Evolutionary conservation across 1,284 basidiomycete species (phyloP), one percentile per base, ranked within the genome.

Genomic region (Sporisorium scitamineum): DNA sequence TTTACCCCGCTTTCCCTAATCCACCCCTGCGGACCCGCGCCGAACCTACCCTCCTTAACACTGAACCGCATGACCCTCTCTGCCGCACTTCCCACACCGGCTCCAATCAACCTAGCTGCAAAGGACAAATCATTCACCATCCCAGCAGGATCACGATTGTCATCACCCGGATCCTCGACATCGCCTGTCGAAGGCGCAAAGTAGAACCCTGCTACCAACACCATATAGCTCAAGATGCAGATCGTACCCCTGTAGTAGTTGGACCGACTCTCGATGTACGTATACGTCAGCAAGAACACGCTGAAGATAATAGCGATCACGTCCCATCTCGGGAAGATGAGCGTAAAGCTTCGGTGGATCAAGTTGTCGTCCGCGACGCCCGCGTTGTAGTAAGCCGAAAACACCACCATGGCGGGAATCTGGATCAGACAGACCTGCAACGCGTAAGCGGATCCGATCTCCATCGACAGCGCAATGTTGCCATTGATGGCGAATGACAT

Each of bases 311-410:
- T 94, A 31, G 92, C 92, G 76, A 99, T 92, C 52, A 97, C 94
- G 85, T 99, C 97, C 96, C 97, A 99, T 80, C 95, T 90, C 1
- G 97, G 97, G 90, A 99, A 98, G 76, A 99, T 95, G 62, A 99
- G 72, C 8, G 79, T 84, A 52, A 84, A 84, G 29, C 72, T 70
- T 13, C 71, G 51, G 41, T 82, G 80, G 18, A 78, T 67, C 5
- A 78, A 53, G 32, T 72, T 59, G 47, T 61, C 73, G 29, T 67
- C 64, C 9, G 45, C 13, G 91, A 91, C 57, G 7, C 94, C 93
- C 89, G 95, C 91, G 81, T 90, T 90, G 86, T 96, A 97, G 90
- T 93, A 93, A 1, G 95, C 95, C 44, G 94, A 95, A 86, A 99
- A 99, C 0, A 94, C 95, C 14, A 99, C 95, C 95, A 99, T 98